These are phyloP conservation scores for Yamadazyma tumulicola DNA, from an alignment of 805 yeast genomes.

Conservation along the genomic window DNA sequence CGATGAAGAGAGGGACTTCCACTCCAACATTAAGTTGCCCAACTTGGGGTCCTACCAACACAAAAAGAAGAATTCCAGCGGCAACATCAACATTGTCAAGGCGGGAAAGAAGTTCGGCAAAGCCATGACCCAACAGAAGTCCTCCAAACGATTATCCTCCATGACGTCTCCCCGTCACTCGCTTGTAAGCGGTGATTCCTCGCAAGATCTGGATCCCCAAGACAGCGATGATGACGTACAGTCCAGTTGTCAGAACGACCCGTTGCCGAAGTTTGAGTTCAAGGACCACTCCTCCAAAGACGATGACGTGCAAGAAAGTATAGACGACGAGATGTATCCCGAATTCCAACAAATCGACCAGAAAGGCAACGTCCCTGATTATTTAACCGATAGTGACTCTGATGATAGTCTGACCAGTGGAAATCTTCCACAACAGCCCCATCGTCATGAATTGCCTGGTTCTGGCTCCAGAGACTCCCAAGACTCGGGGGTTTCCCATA, in stretches of 20 bases:
- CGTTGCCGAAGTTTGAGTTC: slow-evolving; percentile 23
- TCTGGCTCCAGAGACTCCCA: neutral
- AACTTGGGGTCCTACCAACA: slow-evolving; percentile 19
- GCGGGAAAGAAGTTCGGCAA: slow-evolving; percentile 19
- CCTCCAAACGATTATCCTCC: slow-evolving; percentile 4
- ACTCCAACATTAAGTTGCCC: slow-evolving; percentile 29
- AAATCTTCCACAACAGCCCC: neutral
- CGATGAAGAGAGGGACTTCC: slow-evolving; percentile 28
- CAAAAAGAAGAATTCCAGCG: slow-evolving; percentile 13
- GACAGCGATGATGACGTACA: neutral
- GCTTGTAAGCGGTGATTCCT: slow-evolving; percentile 23
- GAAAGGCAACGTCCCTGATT: slow-evolving; percentile 7
- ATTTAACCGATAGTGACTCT: slow-evolving; percentile 11
- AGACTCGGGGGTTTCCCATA: slow-evolving; percentile 4
- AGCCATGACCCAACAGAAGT: slow-evolving; percentile 11
- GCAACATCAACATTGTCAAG: slow-evolving; percentile 22
- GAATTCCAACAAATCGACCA: neutral
- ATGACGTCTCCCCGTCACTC: slow-evolving; percentile 21
- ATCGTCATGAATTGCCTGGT: neutral
- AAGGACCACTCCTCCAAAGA: neutral
- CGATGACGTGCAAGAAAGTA: slow-evolving; percentile 2
- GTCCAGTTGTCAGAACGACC: slow-evolving; percentile 7
- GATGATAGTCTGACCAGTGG: slow-evolving; percentile 6
- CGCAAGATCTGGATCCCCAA: slow-evolving; percentile 6
- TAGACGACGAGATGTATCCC: neutral